Conservation (phyloP, 2,329 filamentous ascomycete species). For the Phaeosphaeriaceae sp. region DNA sequence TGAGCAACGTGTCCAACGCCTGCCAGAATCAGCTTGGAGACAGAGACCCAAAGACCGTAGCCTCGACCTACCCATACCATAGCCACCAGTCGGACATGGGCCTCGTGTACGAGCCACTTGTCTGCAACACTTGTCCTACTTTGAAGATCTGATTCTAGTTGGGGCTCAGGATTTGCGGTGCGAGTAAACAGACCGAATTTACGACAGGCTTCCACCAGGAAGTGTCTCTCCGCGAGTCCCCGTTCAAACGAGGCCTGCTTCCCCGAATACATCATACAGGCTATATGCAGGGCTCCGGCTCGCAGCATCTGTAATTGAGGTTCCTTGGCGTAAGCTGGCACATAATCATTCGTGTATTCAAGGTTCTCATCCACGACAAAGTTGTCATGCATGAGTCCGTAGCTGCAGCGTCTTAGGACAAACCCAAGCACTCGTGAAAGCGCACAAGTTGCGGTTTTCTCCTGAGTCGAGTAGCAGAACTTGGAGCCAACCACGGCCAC, state of each 20-base stretch:
- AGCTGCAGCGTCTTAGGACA: neutral
- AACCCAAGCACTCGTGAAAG: conserved; percentile 6
- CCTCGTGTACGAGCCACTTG: neutral
- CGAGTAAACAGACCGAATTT: conserved; percentile 6
- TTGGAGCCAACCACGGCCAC: conserved; percentile 36
- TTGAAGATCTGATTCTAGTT: neutral
- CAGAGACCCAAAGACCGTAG: conserved; percentile 8
- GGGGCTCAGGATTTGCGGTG: neutral
- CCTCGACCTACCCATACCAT: neutral
- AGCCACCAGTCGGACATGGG: neutral
- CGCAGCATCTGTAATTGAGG: neutral
- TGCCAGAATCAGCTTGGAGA: neutral
- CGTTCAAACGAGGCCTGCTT: conserved; percentile 8
- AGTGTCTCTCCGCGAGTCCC: conserved; percentile 7
- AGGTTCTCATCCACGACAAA: neutral
- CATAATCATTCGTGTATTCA: neutral
- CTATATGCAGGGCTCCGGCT: conserved; percentile 14
- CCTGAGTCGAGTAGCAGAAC: conserved; percentile 16
- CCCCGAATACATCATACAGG: conserved; percentile 16
- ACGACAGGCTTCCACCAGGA: conserved; percentile 12
- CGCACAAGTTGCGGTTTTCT: neutral
- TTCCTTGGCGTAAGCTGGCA: neutral
- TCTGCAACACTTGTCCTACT: neutral
- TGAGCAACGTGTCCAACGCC: neutral
- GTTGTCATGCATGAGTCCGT: neutral